Percentiles rank a stretch among this genome's conserved stretches.
These are phyloP conservation scores for Alternaria gansuensis DNA, from an alignment of 2,329 filamentous ascomycete genomes.

Conservation along the genomic window DNA sequence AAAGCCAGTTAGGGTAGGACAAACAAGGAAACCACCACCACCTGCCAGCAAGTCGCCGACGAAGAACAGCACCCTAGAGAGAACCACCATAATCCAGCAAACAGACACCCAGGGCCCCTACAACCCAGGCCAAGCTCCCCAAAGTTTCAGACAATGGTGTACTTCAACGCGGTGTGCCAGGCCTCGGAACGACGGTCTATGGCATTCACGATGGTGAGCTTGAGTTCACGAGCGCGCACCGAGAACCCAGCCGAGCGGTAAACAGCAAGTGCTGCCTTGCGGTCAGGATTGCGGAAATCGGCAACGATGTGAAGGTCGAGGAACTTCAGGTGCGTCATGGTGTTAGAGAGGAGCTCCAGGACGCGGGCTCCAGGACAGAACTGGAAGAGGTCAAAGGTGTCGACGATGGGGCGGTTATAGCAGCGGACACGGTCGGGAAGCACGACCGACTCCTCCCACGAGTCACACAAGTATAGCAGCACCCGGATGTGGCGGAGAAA, in stretches of 20 bases:
- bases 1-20: neutral
- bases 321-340: slow-evolving; percentile 8
- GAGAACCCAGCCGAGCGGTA: slow-evolving; percentile 15
- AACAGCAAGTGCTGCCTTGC: slow-evolving; percentile 7
- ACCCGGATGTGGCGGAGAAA: slow-evolving; percentile 18
- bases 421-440: neutral
- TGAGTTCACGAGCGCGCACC: slow-evolving; percentile 19
- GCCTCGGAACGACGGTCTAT: neutral
- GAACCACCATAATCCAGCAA: neutral
- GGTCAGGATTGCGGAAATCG: slow-evolving; percentile 6
- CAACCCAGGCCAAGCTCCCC: too few relatives aligned
- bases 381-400: slow-evolving; percentile 13
- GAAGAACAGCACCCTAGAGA: too few relatives aligned
- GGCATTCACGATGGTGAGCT: slow-evolving; percentile 1
- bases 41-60: neutral
- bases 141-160: neutral
- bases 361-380: slow-evolving; percentile 23
- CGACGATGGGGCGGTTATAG: slow-evolving; percentile 8
- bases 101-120: neutral
- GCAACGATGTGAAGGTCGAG: slow-evolving; percentile 22
- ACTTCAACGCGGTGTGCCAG: slow-evolving; percentile 1
- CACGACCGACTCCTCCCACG: neutral
- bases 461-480: slow-evolving; percentile 20
- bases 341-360: slow-evolving; percentile 19
- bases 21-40: neutral